Base-by-base conservation (phyloP, 176 grass and related monocot species). In the Zizania latifolia region DNA sequence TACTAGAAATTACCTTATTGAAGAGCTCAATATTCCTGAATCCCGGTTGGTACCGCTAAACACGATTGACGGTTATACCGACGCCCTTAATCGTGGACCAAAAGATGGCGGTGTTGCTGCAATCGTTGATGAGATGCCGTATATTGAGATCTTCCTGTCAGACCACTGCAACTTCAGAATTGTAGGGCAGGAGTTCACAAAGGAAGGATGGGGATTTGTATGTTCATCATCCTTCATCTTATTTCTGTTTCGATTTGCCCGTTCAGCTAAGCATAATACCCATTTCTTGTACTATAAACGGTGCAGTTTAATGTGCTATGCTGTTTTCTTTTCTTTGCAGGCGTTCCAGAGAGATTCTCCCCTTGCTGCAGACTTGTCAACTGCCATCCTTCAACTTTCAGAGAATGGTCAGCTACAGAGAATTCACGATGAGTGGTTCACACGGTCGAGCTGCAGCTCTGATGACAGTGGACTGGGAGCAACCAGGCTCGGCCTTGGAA, bases 201-300 rank as follows among this genome's bases (percentile, higher is more conserved):
- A 64, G 58, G 91, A 92, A 62, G 94, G 94, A 78, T 97, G 94
- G 94, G 94, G 94, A 69, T 97, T 97, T 78, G 94, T 97, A 93
- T 58, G 94, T 97, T 71, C 34, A 40, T 32, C 22, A 8, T 12
- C 63, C 70, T 14, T n/a, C n/a, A 36, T 44, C 34, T 74, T 64
- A 13, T 44, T 45, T 62, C 1, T 41, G 12, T 61, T 51, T 44
- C 36, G 19, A 21, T 62, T 74, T n/a, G n/a, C n/a, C n/a, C n/a
- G n/a, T n/a, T n/a, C n/a, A 50, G 40, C 15, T 37, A 74, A 46
- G 37, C 35, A 74, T 28, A 82, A 56, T 55, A 4, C 23, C 8
- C 35, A 46, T 46, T 9, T 46, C 37, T 59, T 1, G n/a, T 27
- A 15, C 62, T 30, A 4, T 41, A 46, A 59, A 30, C 2, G 4